Percentiles rank a stretch among this genome's conserved stretches.
Conservation (phyloP, 305 asterid genomes). For the Coffea humblotiana region DNA sequence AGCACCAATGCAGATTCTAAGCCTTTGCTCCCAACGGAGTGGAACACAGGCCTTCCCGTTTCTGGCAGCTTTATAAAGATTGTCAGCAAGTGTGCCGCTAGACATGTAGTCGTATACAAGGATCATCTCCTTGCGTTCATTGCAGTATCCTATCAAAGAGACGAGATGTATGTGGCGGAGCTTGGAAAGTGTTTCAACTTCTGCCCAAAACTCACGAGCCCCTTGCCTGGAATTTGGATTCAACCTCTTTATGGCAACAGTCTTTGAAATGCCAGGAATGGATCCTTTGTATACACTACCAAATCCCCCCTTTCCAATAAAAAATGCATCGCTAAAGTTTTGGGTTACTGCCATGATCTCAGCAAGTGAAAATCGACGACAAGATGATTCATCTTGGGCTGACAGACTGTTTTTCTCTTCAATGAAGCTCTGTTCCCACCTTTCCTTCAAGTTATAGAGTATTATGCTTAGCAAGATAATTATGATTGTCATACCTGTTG, state of each 20-base stretch:
- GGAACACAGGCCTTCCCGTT: slow-evolving; percentile 38
- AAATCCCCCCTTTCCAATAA: slow-evolving; percentile 65
- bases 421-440: slow-evolving; percentile 29
- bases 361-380: slow-evolving; percentile 43
- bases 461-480: slow-evolving; percentile 37
- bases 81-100: slow-evolving; percentile 22
- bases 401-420: slow-evolving; percentile 19
- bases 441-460: background rate
- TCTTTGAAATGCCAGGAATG: slow-evolving; percentile 3
- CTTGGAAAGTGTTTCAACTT: slow-evolving; percentile 54
- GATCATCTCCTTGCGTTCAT: slow-evolving; percentile 43
- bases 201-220: slow-evolving; percentile 56
- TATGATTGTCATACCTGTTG: slow-evolving; percentile 30
- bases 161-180: slow-evolving; percentile 52
- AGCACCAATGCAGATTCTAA: slow-evolving; percentile 19
- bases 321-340: slow-evolving; percentile 34
- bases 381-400: slow-evolving; percentile 22
- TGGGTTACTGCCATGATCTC: slow-evolving; percentile 50
- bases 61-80: slow-evolving; percentile 37
- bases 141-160: slow-evolving; percentile 62
- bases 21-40: slow-evolving; percentile 11
- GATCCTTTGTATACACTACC: slow-evolving; percentile 62
- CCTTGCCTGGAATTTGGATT: slow-evolving; percentile 48
- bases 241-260: slow-evolving; percentile 53
- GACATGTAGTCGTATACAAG: slow-evolving; percentile 9